phyloP scores from a whole-genome alignment of 192 early-diverging fungal species.

The Coemansia sp. region DNA sequence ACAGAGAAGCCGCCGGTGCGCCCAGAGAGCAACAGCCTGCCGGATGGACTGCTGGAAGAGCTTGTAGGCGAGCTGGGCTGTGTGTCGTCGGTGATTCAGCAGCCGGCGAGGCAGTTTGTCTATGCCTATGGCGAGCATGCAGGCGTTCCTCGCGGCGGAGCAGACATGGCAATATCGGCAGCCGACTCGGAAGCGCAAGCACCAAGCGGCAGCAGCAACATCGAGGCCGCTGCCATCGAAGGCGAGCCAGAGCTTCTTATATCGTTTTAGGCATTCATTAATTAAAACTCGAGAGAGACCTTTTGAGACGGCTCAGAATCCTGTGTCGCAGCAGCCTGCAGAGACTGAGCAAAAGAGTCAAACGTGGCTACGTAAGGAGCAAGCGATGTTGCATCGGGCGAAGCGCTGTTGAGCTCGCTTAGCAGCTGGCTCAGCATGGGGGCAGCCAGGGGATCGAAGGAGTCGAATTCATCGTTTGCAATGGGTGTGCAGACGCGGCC shows the following conservation, averaged over 20 bases:
- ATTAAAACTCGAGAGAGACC: slow-evolving; percentile 28
- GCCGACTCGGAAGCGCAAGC: slow-evolving; percentile 7
- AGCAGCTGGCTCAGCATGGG: slow-evolving; percentile 72
- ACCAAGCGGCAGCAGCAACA: slow-evolving; percentile 7
- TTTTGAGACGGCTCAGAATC: slow-evolving; percentile 12
- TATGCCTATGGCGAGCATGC: slow-evolving; percentile 40
- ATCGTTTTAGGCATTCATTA: slow-evolving; percentile 25
- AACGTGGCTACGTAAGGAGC: slow-evolving; percentile 61
- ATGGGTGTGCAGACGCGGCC: slow-evolving; percentile 97
- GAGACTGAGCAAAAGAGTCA: slow-evolving; percentile 61
- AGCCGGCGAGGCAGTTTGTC: slow-evolving; percentile 75
- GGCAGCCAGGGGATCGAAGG: slow-evolving; percentile 77
- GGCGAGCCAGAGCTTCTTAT: slow-evolving; percentile 54
- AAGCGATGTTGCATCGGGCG: slow-evolving; percentile 56
- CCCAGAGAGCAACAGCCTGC: slow-evolving; percentile 63
- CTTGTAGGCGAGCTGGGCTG: slow-evolving; percentile 82
- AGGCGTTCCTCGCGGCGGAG: slow-evolving; percentile 28
- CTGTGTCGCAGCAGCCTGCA: slow-evolving; percentile 9
- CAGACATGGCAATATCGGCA: slow-evolving; percentile 2
- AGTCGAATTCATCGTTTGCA: slow-evolving; percentile 64
- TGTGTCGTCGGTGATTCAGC: slow-evolving; percentile 95
- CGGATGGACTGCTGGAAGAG: slow-evolving; percentile 77
- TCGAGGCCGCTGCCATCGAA: slow-evolving; percentile 13
- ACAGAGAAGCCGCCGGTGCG: slow-evolving; percentile 86
- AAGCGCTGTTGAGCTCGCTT: slow-evolving; percentile 58